Base-by-base conservation (phyloP, 2,329 filamentous ascomycete species). In the Talaromyces sp. region DNA sequence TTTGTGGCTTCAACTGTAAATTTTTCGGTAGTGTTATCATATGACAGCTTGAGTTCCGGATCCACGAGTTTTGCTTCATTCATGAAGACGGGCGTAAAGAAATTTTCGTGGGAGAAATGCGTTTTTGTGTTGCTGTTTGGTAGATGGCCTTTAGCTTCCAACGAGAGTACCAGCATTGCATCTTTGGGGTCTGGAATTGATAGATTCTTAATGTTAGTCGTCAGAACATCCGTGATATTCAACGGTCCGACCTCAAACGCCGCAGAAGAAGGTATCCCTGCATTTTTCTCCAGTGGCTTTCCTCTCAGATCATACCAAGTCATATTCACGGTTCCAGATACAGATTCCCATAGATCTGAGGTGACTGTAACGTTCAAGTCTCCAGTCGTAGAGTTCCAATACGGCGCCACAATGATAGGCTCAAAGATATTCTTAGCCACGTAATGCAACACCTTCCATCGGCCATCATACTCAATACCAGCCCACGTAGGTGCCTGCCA, bases 401-500 rank as follows among this genome's bases (percentile, higher is more conserved):
- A 81, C 0, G 82, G 79, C 1, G 82, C 78, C n/a, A 85, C 75
- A 58, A 87, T 83, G n/a, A 86, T 71, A 1, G 77, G 76, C 53
- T 81, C 69, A 63, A 84, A 87, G 22, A 83, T 78, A 57, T 86
- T 81, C 58, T 80, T 81, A 2, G 80, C 78, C 1, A 78, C 73
- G 58, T 86, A 83, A 59, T 86, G 83, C 17, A 86, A 68, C 0
- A 84, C 76, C 66, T 87, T 86, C 83, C 83, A 86, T 1, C 84
- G 73, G 0, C 83, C 83, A 52, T 81, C 80, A 60, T 85, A 85
- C 66, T 87, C 84, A 35, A 86, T 81, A 0, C 82, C 80, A 0
- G 84, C 81, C 84, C 84, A 87, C 0, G 82, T 84, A 0, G 84
- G 83, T 1, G 82, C 83, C 62, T 84, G 82, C 83, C 83, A 85